Conservation (phyloP, 1,139 yeast species). For the Nakaseomyces kungkrabaensis region DNA sequence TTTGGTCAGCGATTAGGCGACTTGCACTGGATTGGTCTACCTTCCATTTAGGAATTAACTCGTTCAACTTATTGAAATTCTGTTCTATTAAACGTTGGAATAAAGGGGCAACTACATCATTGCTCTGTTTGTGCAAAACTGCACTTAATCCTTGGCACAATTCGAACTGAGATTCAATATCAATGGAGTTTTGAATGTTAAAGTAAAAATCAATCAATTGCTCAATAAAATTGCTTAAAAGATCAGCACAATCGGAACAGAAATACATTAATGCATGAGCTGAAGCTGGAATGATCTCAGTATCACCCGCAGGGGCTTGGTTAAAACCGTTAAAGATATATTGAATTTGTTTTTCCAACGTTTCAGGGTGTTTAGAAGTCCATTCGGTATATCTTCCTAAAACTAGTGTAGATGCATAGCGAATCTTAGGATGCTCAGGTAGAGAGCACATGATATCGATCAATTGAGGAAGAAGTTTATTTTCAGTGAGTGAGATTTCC, state of each 20-base stretch:
- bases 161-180: conserved; percentile 63
- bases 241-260: conserved; percentile 78
- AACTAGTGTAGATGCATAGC: conserved; percentile 88
- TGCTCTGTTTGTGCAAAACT: conserved; percentile 53
- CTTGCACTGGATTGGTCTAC: conserved; percentile 29
- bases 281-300: conserved; percentile 66
- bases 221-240: conserved; percentile 59
- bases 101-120: conserved; percentile 35
- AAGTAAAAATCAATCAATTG: conserved; percentile 71
- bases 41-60: conserved; percentile 22
- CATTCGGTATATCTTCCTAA: conserved; percentile 92
- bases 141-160: conserved; percentile 87
- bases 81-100: conserved; percentile 60
- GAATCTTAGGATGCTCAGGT: conserved; percentile 78
- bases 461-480: conserved; percentile 62
- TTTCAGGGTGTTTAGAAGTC: conserved; percentile 81
- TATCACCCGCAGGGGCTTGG: conserved; percentile 20
- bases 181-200: conserved; percentile 47
- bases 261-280: conserved; percentile 91
- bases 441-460: conserved; percentile 44
- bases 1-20: conserved; percentile 55
- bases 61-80: conserved; percentile 42
- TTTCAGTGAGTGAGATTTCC: conserved; percentile 65
- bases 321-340: conserved; percentile 77
- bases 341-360: conserved; percentile 69